Percentiles rank a stretch among this genome's conserved stretches.
phyloP scores from a whole-genome alignment of 768 basidiomycete species.

The Austroboletus eburneus region DNA sequence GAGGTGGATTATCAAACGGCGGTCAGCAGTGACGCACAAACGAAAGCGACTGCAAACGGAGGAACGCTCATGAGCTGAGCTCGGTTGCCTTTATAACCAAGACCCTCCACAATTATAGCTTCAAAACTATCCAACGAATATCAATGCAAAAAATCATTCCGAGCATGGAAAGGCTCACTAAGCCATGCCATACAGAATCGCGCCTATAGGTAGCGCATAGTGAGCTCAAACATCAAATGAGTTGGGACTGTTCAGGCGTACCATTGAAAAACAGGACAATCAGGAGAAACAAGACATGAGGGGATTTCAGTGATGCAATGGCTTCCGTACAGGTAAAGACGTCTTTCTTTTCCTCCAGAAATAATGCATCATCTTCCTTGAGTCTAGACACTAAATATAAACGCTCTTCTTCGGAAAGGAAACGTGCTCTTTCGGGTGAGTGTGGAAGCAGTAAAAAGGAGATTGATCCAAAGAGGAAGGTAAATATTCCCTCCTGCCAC shows the following conservation, averaged over 20 bases:
- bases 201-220: constrained; percentile 3
- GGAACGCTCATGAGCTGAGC: constrained; percentile 63
- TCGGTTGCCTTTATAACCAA: constrained; percentile 50
- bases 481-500: constrained; percentile 54
- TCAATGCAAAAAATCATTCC: constrained; percentile 32
- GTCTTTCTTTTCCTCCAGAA: constrained; percentile 41
- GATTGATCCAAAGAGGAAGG: constrained; percentile 49
- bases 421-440: constrained; percentile 41
- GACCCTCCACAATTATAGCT: constrained; percentile 63
- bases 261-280: constrained; percentile 53
- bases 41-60: constrained; percentile 49
- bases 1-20: not conserved
- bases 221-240: not conserved
- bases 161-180: constrained; percentile 14
- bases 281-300: constrained; percentile 52
- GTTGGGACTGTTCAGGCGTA: constrained; percentile 24
- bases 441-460: constrained; percentile 49
- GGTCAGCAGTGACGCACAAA: constrained; percentile 31
- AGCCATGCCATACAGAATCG: constrained; percentile 15
- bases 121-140: constrained; percentile 47
- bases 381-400: constrained; percentile 36
- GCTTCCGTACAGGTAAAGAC: constrained; percentile 58
- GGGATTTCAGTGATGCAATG: constrained; percentile 40
- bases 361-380: constrained; percentile 28
- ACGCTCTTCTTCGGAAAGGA: constrained; percentile 50